These are phyloP conservation scores for Stipa capillata DNA, from an alignment of 176 grass and related monocot genomes.

Conservation along the genomic window DNA sequence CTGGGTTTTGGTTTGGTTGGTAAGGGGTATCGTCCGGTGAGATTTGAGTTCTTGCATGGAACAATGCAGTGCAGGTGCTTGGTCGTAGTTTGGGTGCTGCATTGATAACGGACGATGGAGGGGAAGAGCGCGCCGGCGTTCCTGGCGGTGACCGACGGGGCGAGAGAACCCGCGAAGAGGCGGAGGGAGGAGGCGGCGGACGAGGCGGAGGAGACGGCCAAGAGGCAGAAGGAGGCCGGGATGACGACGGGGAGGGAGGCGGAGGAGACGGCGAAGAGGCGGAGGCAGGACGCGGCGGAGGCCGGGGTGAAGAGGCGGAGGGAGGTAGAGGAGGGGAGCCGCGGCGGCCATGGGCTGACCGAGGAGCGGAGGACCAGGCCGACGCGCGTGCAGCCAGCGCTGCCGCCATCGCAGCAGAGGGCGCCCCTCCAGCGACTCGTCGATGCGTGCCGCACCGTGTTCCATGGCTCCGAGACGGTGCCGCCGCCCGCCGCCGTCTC, in stretches of 20 bases:
- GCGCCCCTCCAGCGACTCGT: no score
- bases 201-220: not conserved
- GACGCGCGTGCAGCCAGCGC: no score
- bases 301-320: no score
- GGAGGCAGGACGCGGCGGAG: not conserved
- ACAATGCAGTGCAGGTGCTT: not conserved
- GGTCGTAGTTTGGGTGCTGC: not conserved
- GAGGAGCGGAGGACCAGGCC: no score
- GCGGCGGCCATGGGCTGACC: no score
- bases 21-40: not conserved
- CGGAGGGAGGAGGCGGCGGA: not conserved
- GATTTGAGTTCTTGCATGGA: not conserved
- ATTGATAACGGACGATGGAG: not conserved
- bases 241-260: not conserved
- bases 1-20: no score
- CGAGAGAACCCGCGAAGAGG: not conserved
- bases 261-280: not conserved
- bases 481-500: no score
- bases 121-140: not conserved
- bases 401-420: no score
- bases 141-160: slow-evolving; percentile 9
- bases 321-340: no score
- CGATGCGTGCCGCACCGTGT: no score
- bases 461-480: no score
- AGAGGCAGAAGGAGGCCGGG: no score